Base-by-base conservation (phyloP, 2,329 filamentous ascomycete genomes). In the Sphaerulina musiva region DNA sequence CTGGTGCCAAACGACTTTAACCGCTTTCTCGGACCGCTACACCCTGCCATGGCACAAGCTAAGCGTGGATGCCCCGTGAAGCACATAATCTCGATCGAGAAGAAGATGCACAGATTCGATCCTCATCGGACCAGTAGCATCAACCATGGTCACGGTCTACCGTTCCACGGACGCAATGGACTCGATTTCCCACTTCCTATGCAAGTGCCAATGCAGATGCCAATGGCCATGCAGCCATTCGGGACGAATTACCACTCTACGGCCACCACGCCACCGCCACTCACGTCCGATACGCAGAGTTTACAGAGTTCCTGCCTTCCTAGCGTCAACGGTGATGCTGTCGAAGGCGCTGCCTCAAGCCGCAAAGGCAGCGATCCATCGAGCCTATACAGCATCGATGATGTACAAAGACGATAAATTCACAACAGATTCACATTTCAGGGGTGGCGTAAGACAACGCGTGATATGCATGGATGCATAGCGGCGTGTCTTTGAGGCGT, bases 61-160 rank as follows among this genome's bases (percentile, higher is more conserved):
- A 76, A 74, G 63, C 66, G 67, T 46, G 64, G 64, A n/a, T 67
- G 69, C 32, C 64, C 63, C 54, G 69, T 69, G 61, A 78, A 78
- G 64, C 74, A 77, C 59, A 69, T 76, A 31, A 61, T 65, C 4
- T 62, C 68, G 64, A 73, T 78, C 46, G 76, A 77, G 58, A 76
- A 75, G 66, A 76, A 75, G 62, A 74, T 77, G 74, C 71, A 74
- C 59, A 69, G 71, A 41, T 72, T 70, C 54, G 68, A 70, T 42
- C 12, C 40, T 32, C 59, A 55, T 39, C 56, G 53, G 41, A 58
- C 55, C 29, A 54, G 48, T 43, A 57, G 55, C 43, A 45, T 53
- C 9, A 48, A 45, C 29, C 44, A 39, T 40, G 26, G 43, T 43
- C 26, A 39, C 44, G 36, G 48, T 43, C 17, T 20, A 39, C 44